Conservation (phyloP, 2,329 filamentous ascomycete genomes). For the Fusarium siculi region DNA sequence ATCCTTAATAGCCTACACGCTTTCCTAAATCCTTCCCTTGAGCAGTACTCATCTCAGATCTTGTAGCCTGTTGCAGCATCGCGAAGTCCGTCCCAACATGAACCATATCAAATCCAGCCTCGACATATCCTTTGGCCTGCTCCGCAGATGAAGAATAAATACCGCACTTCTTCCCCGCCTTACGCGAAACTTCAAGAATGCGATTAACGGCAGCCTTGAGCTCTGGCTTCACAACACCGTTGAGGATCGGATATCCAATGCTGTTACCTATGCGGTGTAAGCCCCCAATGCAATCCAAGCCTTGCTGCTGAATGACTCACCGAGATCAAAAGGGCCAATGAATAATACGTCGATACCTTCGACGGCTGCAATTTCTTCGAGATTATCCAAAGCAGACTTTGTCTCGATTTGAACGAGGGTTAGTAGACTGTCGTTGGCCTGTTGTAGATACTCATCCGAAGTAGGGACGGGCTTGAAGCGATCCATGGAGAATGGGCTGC, state of each 20-base stretch:
- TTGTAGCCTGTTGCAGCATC: neutral
- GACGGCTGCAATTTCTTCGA: constrained; percentile 5
- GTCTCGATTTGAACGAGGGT: constrained; percentile 20
- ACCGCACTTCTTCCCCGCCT: constrained; percentile 12
- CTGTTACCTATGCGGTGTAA: neutral
- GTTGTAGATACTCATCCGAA: constrained; percentile 15
- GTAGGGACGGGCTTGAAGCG: constrained; percentile 11
- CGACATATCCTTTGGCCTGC: neutral
- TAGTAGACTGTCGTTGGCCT: constrained; percentile 10
- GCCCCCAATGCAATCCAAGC: fast-evolving
- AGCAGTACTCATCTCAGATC: neutral
- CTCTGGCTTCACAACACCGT: constrained; percentile 2
- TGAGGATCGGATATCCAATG: constrained; percentile 11
- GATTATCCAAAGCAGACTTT: neutral
- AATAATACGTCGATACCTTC: constrained; percentile 4
- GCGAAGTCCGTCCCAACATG: constrained; percentile 3
- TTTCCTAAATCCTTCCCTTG: neutral
- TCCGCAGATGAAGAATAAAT: constrained; percentile 3
- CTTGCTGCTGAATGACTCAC: neutral
- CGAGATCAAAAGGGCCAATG: constrained; percentile 7
- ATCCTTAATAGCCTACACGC: neutral
- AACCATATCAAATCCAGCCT: constrained; percentile 12
- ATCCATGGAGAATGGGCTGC: constrained; percentile 11
- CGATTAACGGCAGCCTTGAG: neutral
- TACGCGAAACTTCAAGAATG: neutral